Percentiles rank a stretch among this genome's conserved stretches.
These are phyloP conservation scores for Neonectria ditissima DNA, from an alignment of 2,329 filamentous ascomycete species.

Conservation along the genomic window DNA sequence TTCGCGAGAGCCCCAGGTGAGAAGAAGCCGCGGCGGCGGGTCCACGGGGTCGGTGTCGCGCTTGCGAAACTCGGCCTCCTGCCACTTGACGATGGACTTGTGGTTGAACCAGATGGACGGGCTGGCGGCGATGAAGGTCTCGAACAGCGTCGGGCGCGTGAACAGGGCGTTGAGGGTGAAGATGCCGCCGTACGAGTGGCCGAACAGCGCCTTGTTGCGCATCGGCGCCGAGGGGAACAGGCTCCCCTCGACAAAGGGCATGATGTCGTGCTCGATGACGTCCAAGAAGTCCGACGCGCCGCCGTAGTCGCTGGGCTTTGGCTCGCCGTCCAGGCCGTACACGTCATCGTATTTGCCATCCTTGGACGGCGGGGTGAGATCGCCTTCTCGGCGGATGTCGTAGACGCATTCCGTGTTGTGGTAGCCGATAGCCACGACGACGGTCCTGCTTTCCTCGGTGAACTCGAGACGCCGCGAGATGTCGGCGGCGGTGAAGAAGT, in stretches of 20 bases:
- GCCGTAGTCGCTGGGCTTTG: slow-evolving; percentile 46
- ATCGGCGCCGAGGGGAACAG: slow-evolving; percentile 44
- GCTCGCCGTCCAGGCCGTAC: slow-evolving; percentile 36
- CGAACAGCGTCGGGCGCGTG: slow-evolving; percentile 54
- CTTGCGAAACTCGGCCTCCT: slow-evolving; percentile 43
- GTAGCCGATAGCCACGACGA: slow-evolving; percentile 51
- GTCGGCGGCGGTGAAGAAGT: slow-evolving; percentile 50
- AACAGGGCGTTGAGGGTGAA: slow-evolving; percentile 60
- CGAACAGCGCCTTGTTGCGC: slow-evolving; percentile 58
- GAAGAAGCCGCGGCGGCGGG: slow-evolving; percentile 46
- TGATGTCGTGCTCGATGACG: slow-evolving; percentile 55
- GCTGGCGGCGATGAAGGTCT: slow-evolving; percentile 59
- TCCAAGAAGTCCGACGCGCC: slow-evolving; percentile 59
- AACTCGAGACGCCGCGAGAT: slow-evolving; percentile 42
- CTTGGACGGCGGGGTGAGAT: slow-evolving; percentile 45
- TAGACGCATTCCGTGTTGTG: slow-evolving; percentile 44
- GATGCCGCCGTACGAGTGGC: slow-evolving; percentile 62
- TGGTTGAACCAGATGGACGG: slow-evolving; percentile 62
- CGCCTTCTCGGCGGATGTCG: slow-evolving; percentile 43
- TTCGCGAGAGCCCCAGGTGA: slow-evolving; percentile 49
- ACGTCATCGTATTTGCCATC: slow-evolving; percentile 36
- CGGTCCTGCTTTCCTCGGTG: slow-evolving; percentile 37
- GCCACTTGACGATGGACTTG: slow-evolving; percentile 51
- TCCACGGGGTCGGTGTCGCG: not conserved
- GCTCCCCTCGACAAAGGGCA: slow-evolving; percentile 43